Conservation (phyloP, 2,329 filamentous ascomycete species). For the Epicoccum nigrum region DNA sequence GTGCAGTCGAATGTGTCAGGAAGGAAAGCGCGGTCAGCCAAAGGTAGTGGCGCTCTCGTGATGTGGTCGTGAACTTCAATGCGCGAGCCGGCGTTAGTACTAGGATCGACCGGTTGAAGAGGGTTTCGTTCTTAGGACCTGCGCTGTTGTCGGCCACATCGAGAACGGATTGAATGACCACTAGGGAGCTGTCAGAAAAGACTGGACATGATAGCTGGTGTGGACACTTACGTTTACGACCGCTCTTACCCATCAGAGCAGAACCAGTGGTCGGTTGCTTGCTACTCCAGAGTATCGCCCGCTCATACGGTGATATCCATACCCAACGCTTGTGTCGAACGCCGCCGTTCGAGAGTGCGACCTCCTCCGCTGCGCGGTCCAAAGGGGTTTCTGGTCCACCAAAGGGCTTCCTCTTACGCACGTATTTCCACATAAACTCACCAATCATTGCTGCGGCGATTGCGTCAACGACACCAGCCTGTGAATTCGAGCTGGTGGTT, state of each 20-base stretch:
- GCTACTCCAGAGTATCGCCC: conserved; percentile 96
- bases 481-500: conserved; percentile 65
- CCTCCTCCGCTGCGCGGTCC: conserved; percentile 60
- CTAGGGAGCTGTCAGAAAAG: conserved; percentile 54
- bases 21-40: conserved; percentile 96
- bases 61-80: conserved; percentile 89
- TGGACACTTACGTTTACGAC: conserved; percentile 78
- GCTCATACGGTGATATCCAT: conserved; percentile 95
- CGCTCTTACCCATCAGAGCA: conserved; percentile 90
- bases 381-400: conserved; percentile 67
- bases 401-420: conserved; percentile 87
- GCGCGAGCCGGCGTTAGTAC: conserved; percentile 93
- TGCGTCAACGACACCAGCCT: conserved; percentile 86
- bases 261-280: conserved; percentile 90
- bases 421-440: conserved; percentile 95
- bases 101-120: conserved; percentile 92
- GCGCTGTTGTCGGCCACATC: conserved; percentile 96
- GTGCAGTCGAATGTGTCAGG: conserved; percentile 85
- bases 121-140: conserved; percentile 70
- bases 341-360: conserved; percentile 69
- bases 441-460: conserved; percentile 99
- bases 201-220: not conserved
- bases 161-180: conserved; percentile 92
- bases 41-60: conserved; percentile 85
- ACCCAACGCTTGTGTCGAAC: conserved; percentile 95